Evolutionary conservation across 805 yeast species (phyloP).

Genomic region (Candida broadrunensis): DNA sequence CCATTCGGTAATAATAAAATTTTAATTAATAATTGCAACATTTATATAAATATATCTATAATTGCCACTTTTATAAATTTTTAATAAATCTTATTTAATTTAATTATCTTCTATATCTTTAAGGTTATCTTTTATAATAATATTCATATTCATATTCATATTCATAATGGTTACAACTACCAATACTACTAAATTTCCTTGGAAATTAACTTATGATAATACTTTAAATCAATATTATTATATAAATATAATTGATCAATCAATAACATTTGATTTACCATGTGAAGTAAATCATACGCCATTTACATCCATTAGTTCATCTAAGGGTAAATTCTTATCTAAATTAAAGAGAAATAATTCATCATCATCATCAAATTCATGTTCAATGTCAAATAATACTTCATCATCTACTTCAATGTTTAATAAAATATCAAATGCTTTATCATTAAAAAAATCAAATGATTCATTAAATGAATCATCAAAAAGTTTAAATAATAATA

Average conservation of each 20-base stretch:
- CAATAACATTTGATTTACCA: constrained; percentile 44
- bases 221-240: constrained; percentile 39
- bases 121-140: too few relatives aligned
- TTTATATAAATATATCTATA: too few relatives aligned
- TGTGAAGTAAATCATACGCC: constrained; percentile 32
- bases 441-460: constrained; percentile 10
- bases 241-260: constrained; percentile 28
- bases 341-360: not conserved
- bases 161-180: too few relatives aligned
- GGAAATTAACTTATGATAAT: constrained; percentile 32
- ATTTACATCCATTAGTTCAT: not conserved
- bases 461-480: constrained; percentile 1
- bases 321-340: not conserved
- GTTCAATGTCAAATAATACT: not conserved
- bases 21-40: too few relatives aligned
- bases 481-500: not conserved
- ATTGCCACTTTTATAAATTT: too few relatives aligned
- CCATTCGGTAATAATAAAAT: too few relatives aligned
- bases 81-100: too few relatives aligned
- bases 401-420: not conserved
- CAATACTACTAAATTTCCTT: constrained; percentile 3
- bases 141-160: too few relatives aligned
- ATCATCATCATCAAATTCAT: too few relatives aligned
- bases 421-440: constrained; percentile 4
- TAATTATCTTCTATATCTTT: too few relatives aligned